Base-by-base conservation (phyloP, 345 rosid species). In the Dimocarpus longan region DNA sequence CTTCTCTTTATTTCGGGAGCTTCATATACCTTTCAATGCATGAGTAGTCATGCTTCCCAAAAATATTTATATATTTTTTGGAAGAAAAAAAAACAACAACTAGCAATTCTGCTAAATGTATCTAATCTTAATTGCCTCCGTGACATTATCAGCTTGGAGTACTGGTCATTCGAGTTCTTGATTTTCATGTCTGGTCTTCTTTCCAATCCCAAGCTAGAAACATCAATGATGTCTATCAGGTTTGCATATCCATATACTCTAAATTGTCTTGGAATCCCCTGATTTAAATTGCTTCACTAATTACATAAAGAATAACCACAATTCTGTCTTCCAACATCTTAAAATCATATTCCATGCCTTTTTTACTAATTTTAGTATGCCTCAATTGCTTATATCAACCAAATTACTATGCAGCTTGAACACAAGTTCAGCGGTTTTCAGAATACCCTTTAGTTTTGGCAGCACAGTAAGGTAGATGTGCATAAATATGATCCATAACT, bases 381-480 rank as follows among this genome's bases (percentile, higher is more conserved):
- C 37, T 2, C 3, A 32, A 2, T 3, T 32, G 37, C 21, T 74
- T 4, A 74, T 62, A 13, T 62, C 7, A 46, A 71, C 50, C 26
- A 19, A 19, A 3, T 48, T 26, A 42, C 40, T 66, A 42, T 19
- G 63, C 79, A 86, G 88, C 84, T 63, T 86, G 1, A 81, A 74
- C 75, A 83, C 80, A 65, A 52, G 77, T 79, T 73, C 83, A 10
- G 73, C 80, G 32, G 24, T 77, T n/a, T 86, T 79, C 79, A 79
- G 85, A 68, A 83, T 86, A 26, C 78, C 85, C 37, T 81, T 16
- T 57, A 85, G 86, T 24, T 68, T 83, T 43, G 86, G 86, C 69
- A 81, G 83, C 76, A 82, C 82, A 1, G 76, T 81, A 37, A 86
- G 85, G 86, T 83, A 76, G 22, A 11, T 10, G 56, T 13, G 9